Percentiles rank a stretch among this genome's conserved stretches.
Conservation (phyloP, 2,329 filamentous ascomycete species). For the Gyromitra esculenta region DNA sequence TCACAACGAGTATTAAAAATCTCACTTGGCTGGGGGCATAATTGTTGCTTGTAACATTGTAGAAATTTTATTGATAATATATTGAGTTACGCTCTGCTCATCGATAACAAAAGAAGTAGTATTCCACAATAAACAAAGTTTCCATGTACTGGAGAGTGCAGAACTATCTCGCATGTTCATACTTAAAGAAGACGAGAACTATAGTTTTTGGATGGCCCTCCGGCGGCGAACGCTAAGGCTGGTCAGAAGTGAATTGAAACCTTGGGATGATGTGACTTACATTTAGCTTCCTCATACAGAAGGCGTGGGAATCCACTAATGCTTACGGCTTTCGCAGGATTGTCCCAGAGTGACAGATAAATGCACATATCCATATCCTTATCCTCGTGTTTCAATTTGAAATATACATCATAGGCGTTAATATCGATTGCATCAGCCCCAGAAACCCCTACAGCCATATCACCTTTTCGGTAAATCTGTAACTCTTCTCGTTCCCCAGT, state of each 20-base stretch:
- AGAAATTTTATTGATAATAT: too few species aligned
- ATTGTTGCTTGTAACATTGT: too few species aligned
- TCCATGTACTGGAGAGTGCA: too few species aligned
- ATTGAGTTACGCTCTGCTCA: too few species aligned
- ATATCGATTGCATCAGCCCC: neutral
- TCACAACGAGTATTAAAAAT: too few species aligned
- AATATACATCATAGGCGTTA: slow-evolving; percentile 7
- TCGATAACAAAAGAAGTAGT: too few species aligned
- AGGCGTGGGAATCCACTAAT: slow-evolving; percentile 27
- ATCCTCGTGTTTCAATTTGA: neutral
- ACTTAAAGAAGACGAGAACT: too few species aligned
- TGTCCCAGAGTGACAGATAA: slow-evolving; percentile 12
- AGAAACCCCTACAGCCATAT: neutral
- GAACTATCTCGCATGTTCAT: too few species aligned
- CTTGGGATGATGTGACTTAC: neutral
- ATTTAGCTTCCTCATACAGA: slow-evolving; percentile 11
- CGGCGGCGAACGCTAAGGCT: too few species aligned
- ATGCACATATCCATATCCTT: slow-evolving; percentile 15
- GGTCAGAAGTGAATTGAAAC: neutral
- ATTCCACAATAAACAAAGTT: too few species aligned
- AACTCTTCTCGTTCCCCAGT: neutral
- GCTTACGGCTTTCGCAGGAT: neutral
- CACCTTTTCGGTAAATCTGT: neutral
- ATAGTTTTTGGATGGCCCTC: too few species aligned
- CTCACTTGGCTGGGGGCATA: too few species aligned